Evolutionary conservation across 164 flowering plant genomes (phyloP).

Genomic region (Stephania japonica): DNA sequence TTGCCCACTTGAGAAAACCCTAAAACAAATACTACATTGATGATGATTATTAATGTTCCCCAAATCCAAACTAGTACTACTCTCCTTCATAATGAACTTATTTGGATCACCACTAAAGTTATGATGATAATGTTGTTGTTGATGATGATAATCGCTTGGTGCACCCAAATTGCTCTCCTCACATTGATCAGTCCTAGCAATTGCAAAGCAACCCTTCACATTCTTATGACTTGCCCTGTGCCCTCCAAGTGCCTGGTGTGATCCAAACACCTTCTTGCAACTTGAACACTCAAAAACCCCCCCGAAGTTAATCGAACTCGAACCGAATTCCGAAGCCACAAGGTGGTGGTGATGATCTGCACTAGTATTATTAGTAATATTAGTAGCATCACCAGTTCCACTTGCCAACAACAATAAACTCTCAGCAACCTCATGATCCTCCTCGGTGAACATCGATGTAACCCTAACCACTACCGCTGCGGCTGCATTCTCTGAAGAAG

Average conservation of each 20-base stretch:
- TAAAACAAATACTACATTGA: conserved; percentile 53
- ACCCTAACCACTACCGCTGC: background rate
- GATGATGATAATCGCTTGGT: background rate
- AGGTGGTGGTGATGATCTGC: background rate
- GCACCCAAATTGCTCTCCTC: background rate
- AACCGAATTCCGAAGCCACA: conserved; percentile 6
- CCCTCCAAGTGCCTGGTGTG: conserved; percentile 81
- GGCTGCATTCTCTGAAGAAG: conserved; percentile 5
- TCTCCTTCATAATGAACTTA: background rate
- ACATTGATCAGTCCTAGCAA: conserved; percentile 24
- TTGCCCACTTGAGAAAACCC: conserved; percentile 76
- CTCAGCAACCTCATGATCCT: conserved; percentile 60
- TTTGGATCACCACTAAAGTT: too few relatives aligned
- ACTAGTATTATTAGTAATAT: background rate
- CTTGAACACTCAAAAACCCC: conserved; percentile 58
- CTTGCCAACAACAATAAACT: conserved; percentile 53
- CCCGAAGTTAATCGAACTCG: conserved; percentile 12
- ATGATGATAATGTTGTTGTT: too few relatives aligned
- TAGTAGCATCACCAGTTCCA: conserved; percentile 5
- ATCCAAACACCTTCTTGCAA: conserved; percentile 80
- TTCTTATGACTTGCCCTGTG: conserved; percentile 74
- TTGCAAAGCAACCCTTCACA: conserved; percentile 79
- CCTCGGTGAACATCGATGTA: conserved; percentile 21
- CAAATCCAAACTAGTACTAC: background rate
- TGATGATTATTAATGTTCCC: conserved; percentile 24